These are phyloP conservation scores for Talaromyces adpressus DNA, from an alignment of 495 filamentous ascomycete genomes.

Conservation along the genomic window DNA sequence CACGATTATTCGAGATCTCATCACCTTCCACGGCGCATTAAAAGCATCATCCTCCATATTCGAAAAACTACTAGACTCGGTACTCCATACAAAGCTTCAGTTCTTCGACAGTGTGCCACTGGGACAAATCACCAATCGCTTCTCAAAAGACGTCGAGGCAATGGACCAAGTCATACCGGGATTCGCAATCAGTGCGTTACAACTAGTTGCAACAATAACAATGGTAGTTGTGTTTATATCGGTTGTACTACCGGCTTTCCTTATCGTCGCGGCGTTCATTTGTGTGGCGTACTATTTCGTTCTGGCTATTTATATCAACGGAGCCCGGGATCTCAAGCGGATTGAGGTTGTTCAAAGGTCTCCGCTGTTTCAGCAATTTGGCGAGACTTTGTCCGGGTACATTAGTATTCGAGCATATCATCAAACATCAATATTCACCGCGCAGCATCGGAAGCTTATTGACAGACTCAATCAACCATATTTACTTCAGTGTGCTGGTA, in stretches of 20 bases:
- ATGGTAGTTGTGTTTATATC: slow-evolving; percentile 90
- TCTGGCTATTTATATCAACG: slow-evolving; percentile 79
- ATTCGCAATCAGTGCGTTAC: slow-evolving; percentile 71
- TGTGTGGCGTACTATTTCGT: slow-evolving; percentile 73
- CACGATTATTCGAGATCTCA: slow-evolving; percentile 50
- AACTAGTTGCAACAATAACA: slow-evolving; percentile 63
- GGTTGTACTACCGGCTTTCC: slow-evolving; percentile 82
- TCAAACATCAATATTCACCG: slow-evolving; percentile 83
- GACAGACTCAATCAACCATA: slow-evolving; percentile 88
- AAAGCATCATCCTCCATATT: slow-evolving; percentile 57
- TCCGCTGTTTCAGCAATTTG: slow-evolving; percentile 95
- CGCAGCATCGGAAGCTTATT: slow-evolving; percentile 82
- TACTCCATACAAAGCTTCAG: slow-evolving; percentile 60
- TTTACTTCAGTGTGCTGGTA: slow-evolving; percentile 91
- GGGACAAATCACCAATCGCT: slow-evolving; percentile 68
- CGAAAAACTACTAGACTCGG: slow-evolving; percentile 50
- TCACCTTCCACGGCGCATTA: slow-evolving; percentile 50
- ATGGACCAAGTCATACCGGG: slow-evolving; percentile 91
- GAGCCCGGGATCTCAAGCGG: slow-evolving; percentile 73
- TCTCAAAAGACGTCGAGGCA: slow-evolving; percentile 64
- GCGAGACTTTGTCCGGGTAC: slow-evolving; percentile 88
- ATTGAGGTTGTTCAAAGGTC: slow-evolving; percentile 71
- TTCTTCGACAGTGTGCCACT: slow-evolving; percentile 77
- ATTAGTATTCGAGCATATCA: slow-evolving; percentile 95
- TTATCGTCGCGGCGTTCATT: slow-evolving; percentile 83